Base-by-base conservation (phyloP, 495 filamentous ascomycete species). In the Podospora appendiculata region DNA sequence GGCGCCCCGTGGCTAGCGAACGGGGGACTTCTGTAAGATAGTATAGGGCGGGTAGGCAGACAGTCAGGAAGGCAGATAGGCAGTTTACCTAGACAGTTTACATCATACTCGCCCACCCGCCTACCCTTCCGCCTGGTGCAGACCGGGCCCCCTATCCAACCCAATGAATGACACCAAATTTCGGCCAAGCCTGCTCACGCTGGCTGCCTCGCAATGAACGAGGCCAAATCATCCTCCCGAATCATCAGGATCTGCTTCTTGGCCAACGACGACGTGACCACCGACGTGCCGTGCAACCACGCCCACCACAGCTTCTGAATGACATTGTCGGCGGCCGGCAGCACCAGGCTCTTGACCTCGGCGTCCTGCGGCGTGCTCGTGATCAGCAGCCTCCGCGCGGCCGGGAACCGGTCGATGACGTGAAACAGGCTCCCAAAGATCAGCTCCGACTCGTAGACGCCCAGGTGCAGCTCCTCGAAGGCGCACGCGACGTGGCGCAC, bases 361-460 rank as follows among this genome's bases (percentile, higher is more conserved):
- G 60, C 57, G 44, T 73, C 70, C 25, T 49, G 33, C 10, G 53
- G 45, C 51, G 59, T 64, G 8, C 59, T 68, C 8, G 65, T 67
- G 12, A 71, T 57, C 33, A 70, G 36, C 11, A 74, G 57, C 41
- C 58, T 47, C 39, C 41, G 2, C 11, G 62, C 50, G 0, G 48
- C 19, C 8, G 61, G 46, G 34, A 72, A 73, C 41, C 69, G 60
- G 45, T 74, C 70, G 36, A 70, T 60, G 45, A 70, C 55, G 47
- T 72, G 69, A 46, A 71, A 74, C 33, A 74, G 56, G 14, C 60
- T 59, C 10, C 64, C 67, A 54, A 71, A 71, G 39, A 74, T 64
- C 19, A 66, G 62, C 46, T 72, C 67, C 0, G 55, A 42, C 51
- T 61, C 63, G 48, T 59, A 64, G 13, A 59, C 39, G n/a, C 53